Evolutionary conservation across 1,139 yeast genomes (phyloP).

Genomic region (Candida albicans): DNA sequence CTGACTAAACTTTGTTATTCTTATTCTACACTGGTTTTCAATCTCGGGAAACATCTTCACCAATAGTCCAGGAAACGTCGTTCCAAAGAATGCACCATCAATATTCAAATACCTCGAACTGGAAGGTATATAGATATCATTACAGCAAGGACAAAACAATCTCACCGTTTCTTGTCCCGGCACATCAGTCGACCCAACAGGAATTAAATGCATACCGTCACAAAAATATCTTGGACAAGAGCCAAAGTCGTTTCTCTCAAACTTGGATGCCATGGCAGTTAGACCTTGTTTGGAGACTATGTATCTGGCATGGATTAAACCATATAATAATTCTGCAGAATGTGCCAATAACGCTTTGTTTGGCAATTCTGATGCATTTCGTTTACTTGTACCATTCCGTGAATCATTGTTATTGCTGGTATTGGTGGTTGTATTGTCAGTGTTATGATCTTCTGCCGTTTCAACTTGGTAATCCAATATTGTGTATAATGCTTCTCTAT

Average conservation of each 20-base stretch:
- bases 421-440: constrained; percentile 12
- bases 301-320: constrained; percentile 90
- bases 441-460: constrained; percentile 54
- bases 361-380: constrained; percentile 47
- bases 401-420: constrained; percentile 1
- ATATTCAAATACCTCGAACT: constrained; percentile 81
- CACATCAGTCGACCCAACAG: constrained; percentile 87
- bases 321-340: constrained; percentile 88
- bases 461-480: constrained; percentile 79
- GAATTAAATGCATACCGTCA: constrained; percentile 88
- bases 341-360: constrained; percentile 79
- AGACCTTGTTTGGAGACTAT: constrained; percentile 88
- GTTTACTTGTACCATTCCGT: constrained; percentile 1
- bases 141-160: constrained; percentile 91
- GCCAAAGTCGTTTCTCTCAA: constrained; percentile 87
- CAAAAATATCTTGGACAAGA: constrained; percentile 89
- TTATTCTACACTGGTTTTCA: constrained; percentile 48
- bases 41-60: constrained; percentile 88
- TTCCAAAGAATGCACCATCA: constrained; percentile 97
- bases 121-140: constrained; percentile 85
- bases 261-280: constrained; percentile 94
- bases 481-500: constrained; percentile 87
- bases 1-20: constrained; percentile 53
- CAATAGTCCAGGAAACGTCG: constrained; percentile 90
- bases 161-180: constrained; percentile 92